These are phyloP conservation scores for Fraxinus xanthoxyloides DNA, from an alignment of 305 asterid species.

Conservation along the genomic window DNA sequence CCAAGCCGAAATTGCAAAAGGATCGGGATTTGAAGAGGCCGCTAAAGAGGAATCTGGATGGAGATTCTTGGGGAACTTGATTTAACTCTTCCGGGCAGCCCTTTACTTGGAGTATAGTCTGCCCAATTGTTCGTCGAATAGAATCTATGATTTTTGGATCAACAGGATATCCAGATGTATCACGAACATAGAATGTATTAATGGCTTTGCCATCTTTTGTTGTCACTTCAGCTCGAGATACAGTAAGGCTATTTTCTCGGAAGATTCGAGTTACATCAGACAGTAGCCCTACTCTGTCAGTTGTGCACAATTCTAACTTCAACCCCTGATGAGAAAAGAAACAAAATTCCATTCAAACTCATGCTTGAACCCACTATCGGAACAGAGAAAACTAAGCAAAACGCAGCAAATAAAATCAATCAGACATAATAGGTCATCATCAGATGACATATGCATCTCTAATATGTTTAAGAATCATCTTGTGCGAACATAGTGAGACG, in stretches of 20 bases:
- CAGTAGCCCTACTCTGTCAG: conserved; percentile 78
- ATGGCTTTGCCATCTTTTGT: conserved; percentile 80
- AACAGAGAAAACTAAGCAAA: neutral
- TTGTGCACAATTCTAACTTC: conserved; percentile 80
- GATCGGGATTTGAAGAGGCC: conserved; percentile 91
- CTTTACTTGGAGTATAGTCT: conserved; percentile 75
- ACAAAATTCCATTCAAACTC: conserved; percentile 9
- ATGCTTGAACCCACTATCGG: neutral
- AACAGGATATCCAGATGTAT: conserved; percentile 77
- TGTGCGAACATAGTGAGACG: conserved; percentile 6
- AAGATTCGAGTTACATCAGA: conserved; percentile 83
- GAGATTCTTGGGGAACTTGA: conserved; percentile 72
- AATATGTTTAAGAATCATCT: neutral
- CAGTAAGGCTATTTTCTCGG: conserved; percentile 81
- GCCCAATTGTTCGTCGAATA: conserved; percentile 74
- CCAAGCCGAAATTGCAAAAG: conserved; percentile 73
- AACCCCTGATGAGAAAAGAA: conserved; percentile 48
- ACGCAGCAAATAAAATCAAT: conserved; percentile 4
- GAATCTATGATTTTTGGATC: conserved; percentile 84
- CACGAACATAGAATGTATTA: conserved; percentile 76
- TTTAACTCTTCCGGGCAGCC: conserved; percentile 54
- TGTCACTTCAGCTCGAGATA: conserved; percentile 86
- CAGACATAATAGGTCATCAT: neutral
- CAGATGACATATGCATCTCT: neutral
- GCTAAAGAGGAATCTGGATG: conserved; percentile 80